Conservation (phyloP, 176 grass and related monocot species). For the Oryza glumipatula region DNA sequence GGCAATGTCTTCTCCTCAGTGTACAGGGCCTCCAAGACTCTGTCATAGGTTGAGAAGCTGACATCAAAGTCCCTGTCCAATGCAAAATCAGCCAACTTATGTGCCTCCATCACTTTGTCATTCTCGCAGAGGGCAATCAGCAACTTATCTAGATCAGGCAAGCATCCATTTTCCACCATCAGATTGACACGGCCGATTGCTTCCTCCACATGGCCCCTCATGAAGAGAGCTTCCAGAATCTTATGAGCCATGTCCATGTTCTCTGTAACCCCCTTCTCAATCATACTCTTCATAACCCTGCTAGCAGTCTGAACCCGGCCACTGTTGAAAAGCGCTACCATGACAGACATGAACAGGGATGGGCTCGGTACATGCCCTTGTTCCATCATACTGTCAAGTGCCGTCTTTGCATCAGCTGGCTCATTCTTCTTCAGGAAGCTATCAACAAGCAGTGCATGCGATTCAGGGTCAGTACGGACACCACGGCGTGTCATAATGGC, state of each 20-base stretch:
- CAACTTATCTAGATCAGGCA: conserved; percentile 75
- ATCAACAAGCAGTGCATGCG: conserved; percentile 62
- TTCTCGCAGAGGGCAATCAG: conserved; percentile 68
- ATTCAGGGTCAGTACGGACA: conserved; percentile 68
- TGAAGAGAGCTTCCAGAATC: conserved; percentile 80
- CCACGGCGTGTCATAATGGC: conserved; percentile 70
- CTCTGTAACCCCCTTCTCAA: conserved; percentile 83
- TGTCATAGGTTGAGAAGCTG: conserved; percentile 79
- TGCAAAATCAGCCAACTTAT: conserved; percentile 75
- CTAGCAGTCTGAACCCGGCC: conserved; percentile 80
- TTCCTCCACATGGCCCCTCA: conserved; percentile 91
- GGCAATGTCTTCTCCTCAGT: conserved; percentile 73
- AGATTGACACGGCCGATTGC: conserved; percentile 79
- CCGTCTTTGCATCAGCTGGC: conserved; percentile 71
- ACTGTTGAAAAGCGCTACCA: conserved; percentile 65
- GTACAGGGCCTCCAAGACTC: conserved; percentile 75
- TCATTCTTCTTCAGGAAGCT: conserved; percentile 82
- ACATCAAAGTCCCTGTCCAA: conserved; percentile 79
- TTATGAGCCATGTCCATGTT: conserved; percentile 80
- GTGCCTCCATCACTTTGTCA: conserved; percentile 74
- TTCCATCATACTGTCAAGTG: conserved; percentile 92
- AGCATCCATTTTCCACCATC: conserved; percentile 68
- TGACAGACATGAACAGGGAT: conserved; percentile 78
- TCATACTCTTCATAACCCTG: conserved; percentile 95
- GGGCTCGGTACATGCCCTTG: conserved; percentile 80